Conservation (phyloP, 306 rosid species). For the Citrullus colocynthis region DNA sequence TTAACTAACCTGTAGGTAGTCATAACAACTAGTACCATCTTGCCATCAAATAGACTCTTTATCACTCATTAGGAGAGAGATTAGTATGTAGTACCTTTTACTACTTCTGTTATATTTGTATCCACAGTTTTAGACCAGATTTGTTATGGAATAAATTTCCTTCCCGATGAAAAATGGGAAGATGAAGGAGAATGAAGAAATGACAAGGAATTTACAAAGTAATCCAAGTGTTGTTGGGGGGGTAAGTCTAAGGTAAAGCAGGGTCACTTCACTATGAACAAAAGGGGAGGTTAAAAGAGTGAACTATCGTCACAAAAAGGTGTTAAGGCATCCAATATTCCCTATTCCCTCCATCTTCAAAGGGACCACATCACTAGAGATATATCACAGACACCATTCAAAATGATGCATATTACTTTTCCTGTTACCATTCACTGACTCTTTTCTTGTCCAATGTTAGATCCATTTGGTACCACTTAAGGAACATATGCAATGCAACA, state of each 20-base stretch:
- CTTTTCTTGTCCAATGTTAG: background rate
- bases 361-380: slow-evolving; percentile 17
- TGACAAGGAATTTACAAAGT: background rate
- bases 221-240: background rate
- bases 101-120: background rate
- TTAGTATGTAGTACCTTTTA: background rate
- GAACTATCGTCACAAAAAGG: slow-evolving; percentile 10
- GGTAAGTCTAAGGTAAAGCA: background rate
- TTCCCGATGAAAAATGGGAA: background rate
- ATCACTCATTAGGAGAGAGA: background rate
- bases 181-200: background rate
- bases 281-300: background rate
- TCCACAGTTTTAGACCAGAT: background rate
- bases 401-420: background rate
- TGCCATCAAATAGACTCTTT: background rate
- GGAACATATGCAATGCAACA: background rate
- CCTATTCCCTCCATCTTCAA: slow-evolving; percentile 6
- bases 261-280: background rate
- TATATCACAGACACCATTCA: slow-evolving; percentile 12
- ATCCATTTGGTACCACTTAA: background rate
- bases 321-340: slow-evolving; percentile 11
- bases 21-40: background rate
- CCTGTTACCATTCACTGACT: background rate
- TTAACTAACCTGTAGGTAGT: background rate
- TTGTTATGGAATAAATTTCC: background rate